Evolutionary conservation across 1,284 basidiomycete genomes (phyloP).

Genomic region (Rhodofomes roseus): DNA sequence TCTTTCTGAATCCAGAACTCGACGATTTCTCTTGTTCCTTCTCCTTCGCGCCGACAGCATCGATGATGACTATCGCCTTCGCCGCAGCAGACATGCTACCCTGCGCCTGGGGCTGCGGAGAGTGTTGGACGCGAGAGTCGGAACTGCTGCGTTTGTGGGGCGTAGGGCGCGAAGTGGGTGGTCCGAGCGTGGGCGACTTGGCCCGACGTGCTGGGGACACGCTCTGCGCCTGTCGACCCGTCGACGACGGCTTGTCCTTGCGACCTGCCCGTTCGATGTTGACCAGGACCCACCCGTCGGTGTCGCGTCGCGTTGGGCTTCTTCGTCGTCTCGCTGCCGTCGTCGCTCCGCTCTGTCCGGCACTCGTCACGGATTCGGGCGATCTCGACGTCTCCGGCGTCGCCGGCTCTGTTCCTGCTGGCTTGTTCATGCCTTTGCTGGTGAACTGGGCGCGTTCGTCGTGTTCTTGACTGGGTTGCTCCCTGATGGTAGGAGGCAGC

Average conservation of each 20-base stretch:
- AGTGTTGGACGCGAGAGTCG: constrained; percentile 20
- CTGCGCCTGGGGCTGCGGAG: constrained; percentile 12
- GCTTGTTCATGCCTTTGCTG: not conserved
- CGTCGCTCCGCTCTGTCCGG: not conserved
- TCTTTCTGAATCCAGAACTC: constrained; percentile 21
- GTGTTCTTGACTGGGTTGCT: constrained; percentile 23
- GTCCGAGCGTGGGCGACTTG: not conserved
- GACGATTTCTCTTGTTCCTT: constrained; percentile 25
- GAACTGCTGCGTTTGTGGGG: constrained; percentile 24
- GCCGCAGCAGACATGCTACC: constrained; percentile 42
- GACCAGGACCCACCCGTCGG: constrained; percentile 58
- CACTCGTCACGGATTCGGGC: constrained; percentile 10
- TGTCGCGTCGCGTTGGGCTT: constrained; percentile 16
- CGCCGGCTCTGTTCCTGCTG: not conserved
- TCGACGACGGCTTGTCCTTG: constrained; percentile 8
- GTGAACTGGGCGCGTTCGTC: constrained; percentile 12
- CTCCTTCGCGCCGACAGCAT: constrained; percentile 49
- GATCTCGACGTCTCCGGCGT: constrained; percentile 11
- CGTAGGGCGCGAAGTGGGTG: constrained; percentile 4
- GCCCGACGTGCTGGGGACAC: constrained; percentile 8
- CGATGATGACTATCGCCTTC: constrained; percentile 58
- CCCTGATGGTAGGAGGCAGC: constrained; percentile 24
- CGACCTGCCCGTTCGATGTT: constrained; percentile 45
- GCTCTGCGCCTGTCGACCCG: constrained; percentile 6
- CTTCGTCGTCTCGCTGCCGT: constrained; percentile 2